These are phyloP conservation scores for Colletotrichum spinosum DNA, from an alignment of 2,329 filamentous ascomycete species.

Conservation along the genomic window DNA sequence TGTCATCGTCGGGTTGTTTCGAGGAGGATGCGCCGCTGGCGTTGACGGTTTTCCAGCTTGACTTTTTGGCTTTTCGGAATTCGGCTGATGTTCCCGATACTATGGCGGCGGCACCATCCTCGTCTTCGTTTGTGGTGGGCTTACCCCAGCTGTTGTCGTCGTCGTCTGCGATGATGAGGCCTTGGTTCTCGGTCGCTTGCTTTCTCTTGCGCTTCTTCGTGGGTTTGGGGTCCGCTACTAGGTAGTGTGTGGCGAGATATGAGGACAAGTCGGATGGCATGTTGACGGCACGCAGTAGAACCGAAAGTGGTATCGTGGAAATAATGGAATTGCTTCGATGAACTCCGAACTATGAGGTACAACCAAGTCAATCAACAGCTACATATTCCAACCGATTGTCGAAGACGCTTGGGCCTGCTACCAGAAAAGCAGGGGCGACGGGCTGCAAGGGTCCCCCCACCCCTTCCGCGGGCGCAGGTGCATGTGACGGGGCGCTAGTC, in stretches of 20 bases:
- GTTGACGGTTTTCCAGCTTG: conserved; percentile 81
- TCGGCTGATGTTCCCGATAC: conserved; percentile 66
- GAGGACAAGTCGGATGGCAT: conserved; percentile 76
- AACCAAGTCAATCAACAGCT: no score
- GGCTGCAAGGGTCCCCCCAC: conserved; percentile 19
- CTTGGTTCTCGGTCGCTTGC: conserved; percentile 55
- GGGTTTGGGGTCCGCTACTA: conserved; percentile 70
- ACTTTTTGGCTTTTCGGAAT: conserved; percentile 82
- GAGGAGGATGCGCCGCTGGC: conserved; percentile 49
- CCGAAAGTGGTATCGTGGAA: conserved; percentile 1
- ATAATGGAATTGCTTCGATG: background rate
- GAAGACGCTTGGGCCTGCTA: conserved; percentile 14
- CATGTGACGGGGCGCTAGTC: conserved; percentile 37
- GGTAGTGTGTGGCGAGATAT: conserved; percentile 93
- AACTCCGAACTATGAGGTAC: no score
- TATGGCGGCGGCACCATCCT: conserved; percentile 63
- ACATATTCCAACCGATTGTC: background rate
- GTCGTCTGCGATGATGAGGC: conserved; percentile 75
- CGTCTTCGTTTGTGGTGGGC: conserved; percentile 59
- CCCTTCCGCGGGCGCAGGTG: conserved; percentile 13
- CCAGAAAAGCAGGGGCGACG: conserved; percentile 30
- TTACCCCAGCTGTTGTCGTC: conserved; percentile 66
- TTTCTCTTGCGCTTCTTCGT: conserved; percentile 74
- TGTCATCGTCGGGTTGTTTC: conserved; percentile 49
- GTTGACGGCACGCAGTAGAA: background rate